These are phyloP conservation scores for Rhizopus sp. DNA, from an alignment of 371 early-diverging fungal genomes.

Conservation along the genomic window DNA sequence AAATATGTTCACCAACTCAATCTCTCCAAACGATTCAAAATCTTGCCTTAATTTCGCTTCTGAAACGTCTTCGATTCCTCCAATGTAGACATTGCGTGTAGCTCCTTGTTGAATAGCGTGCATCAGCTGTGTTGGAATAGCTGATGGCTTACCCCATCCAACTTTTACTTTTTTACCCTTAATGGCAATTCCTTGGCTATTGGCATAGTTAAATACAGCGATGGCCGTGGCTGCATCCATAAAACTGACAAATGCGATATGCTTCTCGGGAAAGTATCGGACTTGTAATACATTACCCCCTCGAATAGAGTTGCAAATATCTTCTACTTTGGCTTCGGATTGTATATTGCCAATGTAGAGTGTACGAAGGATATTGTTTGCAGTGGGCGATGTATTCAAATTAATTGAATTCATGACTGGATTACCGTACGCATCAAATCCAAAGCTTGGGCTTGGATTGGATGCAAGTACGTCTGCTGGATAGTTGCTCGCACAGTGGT, in stretches of 20 bases:
- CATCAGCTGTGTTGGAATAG: constrained; percentile 53
- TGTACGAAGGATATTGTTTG: constrained; percentile 35
- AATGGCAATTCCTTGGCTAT: constrained; percentile 59
- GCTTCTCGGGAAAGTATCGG: constrained; percentile 71
- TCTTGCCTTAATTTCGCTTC: constrained; percentile 65
- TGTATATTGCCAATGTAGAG: constrained; percentile 78
- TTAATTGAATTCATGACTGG: constrained; percentile 4
- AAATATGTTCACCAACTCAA: constrained; percentile 76
- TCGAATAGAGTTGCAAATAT: constrained; percentile 84
- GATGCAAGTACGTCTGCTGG: background rate
- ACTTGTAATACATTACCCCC: constrained; percentile 79
- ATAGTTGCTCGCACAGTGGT: constrained; percentile 60
- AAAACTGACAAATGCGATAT: constrained; percentile 85
- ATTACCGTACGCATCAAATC: background rate
- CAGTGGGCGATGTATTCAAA: background rate
- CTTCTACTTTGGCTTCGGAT: constrained; percentile 71
- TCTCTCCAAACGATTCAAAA: constrained; percentile 72
- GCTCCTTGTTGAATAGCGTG: constrained; percentile 69
- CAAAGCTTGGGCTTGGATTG: constrained; percentile 4
- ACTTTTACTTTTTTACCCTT: constrained; percentile 70
- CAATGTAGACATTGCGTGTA: constrained; percentile 82
- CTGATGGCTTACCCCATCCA: constrained; percentile 77
- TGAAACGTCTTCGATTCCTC: constrained; percentile 59
- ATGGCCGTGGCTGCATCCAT: constrained; percentile 70
- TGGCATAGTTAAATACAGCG: constrained; percentile 58